Evolutionary conservation across 805 yeast genomes (phyloP).

Genomic region (Lachancea quebecensis): DNA sequence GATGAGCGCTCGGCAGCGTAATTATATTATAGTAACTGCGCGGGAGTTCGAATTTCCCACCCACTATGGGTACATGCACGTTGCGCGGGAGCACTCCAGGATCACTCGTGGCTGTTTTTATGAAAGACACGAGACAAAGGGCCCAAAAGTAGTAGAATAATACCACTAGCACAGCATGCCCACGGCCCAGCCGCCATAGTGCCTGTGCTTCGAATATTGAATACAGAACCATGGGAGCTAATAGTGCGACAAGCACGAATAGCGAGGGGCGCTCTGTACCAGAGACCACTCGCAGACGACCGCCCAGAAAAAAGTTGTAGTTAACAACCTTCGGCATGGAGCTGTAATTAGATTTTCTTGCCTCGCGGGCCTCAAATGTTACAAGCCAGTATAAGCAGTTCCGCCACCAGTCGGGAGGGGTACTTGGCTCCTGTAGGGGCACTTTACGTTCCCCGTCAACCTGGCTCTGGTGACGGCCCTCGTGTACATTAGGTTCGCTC

Average conservation of each 20-base stretch:
- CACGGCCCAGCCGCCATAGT: slow-evolving; percentile 19
- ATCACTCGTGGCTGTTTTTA: slow-evolving; percentile 52
- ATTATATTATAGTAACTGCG: slow-evolving; percentile 49
- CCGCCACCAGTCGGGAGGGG: not conserved
- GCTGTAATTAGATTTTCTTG: slow-evolving; percentile 14
- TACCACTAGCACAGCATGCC: slow-evolving; percentile 35
- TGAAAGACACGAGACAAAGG: slow-evolving; percentile 40
- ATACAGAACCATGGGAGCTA: slow-evolving; percentile 48
- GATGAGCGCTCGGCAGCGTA: slow-evolving; percentile 38
- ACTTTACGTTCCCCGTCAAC: too few relatives aligned
- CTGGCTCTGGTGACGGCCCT: too few relatives aligned
- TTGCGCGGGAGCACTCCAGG: slow-evolving; percentile 69
- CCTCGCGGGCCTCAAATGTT: slow-evolving; percentile 5
- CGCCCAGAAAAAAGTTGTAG: slow-evolving; percentile 56
- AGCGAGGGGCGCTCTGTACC: slow-evolving; percentile 36
- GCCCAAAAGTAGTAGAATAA: slow-evolving; percentile 54
- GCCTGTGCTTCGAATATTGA: slow-evolving; percentile 39
- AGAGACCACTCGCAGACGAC: slow-evolving; percentile 45
- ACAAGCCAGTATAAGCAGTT: slow-evolving; percentile 8
- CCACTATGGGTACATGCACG: slow-evolving; percentile 44
- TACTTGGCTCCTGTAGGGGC: too few relatives aligned
- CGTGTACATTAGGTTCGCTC: too few relatives aligned
- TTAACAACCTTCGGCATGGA: slow-evolving; percentile 26
- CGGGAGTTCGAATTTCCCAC: slow-evolving; percentile 38
- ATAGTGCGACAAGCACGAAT: slow-evolving; percentile 29